These are phyloP conservation scores for Cryptococcus maquisensis DNA, from an alignment of 1,284 basidiomycete genomes.

Conservation along the genomic window DNA sequence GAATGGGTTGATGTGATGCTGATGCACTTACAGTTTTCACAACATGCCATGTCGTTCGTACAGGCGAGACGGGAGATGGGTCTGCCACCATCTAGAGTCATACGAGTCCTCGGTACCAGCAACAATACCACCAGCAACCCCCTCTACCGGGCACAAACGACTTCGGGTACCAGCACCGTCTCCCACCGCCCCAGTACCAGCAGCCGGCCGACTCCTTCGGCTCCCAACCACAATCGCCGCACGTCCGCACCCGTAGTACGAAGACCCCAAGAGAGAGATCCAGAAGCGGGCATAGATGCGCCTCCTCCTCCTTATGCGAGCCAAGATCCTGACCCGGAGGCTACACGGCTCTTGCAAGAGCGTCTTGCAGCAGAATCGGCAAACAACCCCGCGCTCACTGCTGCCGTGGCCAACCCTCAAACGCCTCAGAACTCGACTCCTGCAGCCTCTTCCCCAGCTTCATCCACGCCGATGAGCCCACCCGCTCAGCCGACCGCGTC, in stretches of 20 bases:
- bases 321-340: constrained; percentile 43
- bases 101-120: constrained; percentile 2
- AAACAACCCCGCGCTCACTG: constrained; percentile 1
- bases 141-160: background rate
- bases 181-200: background rate
- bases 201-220: background rate
- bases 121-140: background rate
- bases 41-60: constrained; percentile 17
- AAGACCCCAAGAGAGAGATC: background rate
- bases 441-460: background rate
- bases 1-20: background rate
- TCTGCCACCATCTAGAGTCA: constrained; percentile 18
- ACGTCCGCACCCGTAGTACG: background rate
- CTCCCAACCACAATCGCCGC: background rate
- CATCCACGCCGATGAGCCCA: background rate
- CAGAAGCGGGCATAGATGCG: constrained; percentile 24
- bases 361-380: constrained; percentile 31
- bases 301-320: constrained; percentile 43
- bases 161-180: background rate
- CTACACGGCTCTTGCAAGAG: constrained; percentile 35
- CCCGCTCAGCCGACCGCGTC: background rate
- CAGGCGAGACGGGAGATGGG: constrained; percentile 19
- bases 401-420: background rate
- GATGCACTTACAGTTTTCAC: constrained; percentile 13
- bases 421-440: background rate